phyloP scores from a whole-genome alignment of 2,329 filamentous ascomycete genomes.

The Ophiostoma sp. region DNA sequence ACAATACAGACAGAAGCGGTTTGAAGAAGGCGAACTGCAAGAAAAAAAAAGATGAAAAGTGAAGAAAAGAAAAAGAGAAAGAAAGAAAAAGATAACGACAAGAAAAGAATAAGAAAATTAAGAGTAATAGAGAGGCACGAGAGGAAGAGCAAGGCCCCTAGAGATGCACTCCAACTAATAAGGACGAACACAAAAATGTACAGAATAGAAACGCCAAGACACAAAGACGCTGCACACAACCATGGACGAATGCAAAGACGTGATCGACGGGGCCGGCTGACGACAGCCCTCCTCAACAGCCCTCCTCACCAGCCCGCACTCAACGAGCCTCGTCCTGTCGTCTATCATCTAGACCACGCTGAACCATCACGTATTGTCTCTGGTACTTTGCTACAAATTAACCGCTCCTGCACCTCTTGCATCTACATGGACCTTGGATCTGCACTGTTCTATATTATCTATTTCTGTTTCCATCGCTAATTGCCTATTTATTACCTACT shows the following conservation, averaged over 20 bases:
- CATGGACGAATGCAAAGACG: slow-evolving; percentile 13
- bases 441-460: too few species aligned
- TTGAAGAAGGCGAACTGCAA: not conserved
- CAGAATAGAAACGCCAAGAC: not conserved
- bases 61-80: too few species aligned
- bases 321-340: not conserved
- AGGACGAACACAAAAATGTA: too few species aligned
- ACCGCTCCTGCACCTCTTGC: not conserved
- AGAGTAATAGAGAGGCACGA: too few species aligned
- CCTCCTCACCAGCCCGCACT: not conserved
- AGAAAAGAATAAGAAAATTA: not conserved
- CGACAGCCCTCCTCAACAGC: not conserved
- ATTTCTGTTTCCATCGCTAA: too few species aligned
- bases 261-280: slow-evolving; percentile 14
- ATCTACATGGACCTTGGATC: not conserved
- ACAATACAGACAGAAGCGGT: not conserved
- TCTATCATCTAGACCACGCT: not conserved
- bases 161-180: too few species aligned
- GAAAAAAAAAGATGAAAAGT: too few species aligned
- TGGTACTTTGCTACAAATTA: not conserved
- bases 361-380: not conserved
- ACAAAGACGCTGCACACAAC: not conserved
- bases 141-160: too few species aligned
- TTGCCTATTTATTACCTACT: too few species aligned
- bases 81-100: not conserved